Percentiles rank a stretch among this genome's conserved stretches.
These are phyloP conservation scores for Boletus sp. DNA, from an alignment of 768 basidiomycete species.

Conservation along the genomic window DNA sequence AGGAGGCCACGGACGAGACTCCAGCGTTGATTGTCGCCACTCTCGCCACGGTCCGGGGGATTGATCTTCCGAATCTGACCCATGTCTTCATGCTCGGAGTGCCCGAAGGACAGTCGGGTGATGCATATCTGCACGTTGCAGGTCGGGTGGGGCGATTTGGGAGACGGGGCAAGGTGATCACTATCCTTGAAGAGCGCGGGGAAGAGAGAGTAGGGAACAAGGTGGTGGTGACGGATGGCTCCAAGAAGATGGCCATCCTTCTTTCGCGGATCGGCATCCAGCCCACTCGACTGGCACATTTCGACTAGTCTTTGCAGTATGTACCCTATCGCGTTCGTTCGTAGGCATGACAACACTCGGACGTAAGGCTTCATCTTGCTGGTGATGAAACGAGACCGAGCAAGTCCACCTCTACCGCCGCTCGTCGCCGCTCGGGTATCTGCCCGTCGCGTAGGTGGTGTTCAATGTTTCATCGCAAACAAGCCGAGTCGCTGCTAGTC, in stretches of 20 bases:
- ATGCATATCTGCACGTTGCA: conserved; percentile 65
- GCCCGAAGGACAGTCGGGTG: conserved; percentile 48
- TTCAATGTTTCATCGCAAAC: no score
- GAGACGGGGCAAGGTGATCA: conserved; percentile 61
- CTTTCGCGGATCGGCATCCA: conserved; percentile 42
- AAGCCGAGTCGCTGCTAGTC: no score
- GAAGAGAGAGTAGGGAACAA: conserved; percentile 30
- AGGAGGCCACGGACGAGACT: conserved; percentile 38
- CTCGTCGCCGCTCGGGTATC: conserved; percentile 2
- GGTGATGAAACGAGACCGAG: not conserved
- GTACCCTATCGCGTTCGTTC: not conserved
- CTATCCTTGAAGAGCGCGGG: conserved; percentile 44
- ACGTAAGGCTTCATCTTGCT: not conserved
- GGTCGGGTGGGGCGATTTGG: conserved; percentile 78
- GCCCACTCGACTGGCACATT: conserved; percentile 49
- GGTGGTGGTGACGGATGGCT: conserved; percentile 30
- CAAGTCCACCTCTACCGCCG: conserved; percentile 5
- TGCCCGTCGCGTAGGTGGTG: not conserved
- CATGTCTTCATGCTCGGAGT: conserved; percentile 76
- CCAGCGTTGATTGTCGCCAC: conserved; percentile 68
- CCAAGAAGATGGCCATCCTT: conserved; percentile 42
- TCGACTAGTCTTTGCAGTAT: conserved; percentile 35
- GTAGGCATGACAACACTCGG: conserved; percentile 9
- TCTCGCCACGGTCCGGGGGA: conserved; percentile 63
- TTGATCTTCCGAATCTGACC: conserved; percentile 66